Evolutionary conservation across 2,329 filamentous ascomycete species (phyloP), one percentile per base, ranked within the genome.

Genomic region (Pseudocercospora musae): DNA sequence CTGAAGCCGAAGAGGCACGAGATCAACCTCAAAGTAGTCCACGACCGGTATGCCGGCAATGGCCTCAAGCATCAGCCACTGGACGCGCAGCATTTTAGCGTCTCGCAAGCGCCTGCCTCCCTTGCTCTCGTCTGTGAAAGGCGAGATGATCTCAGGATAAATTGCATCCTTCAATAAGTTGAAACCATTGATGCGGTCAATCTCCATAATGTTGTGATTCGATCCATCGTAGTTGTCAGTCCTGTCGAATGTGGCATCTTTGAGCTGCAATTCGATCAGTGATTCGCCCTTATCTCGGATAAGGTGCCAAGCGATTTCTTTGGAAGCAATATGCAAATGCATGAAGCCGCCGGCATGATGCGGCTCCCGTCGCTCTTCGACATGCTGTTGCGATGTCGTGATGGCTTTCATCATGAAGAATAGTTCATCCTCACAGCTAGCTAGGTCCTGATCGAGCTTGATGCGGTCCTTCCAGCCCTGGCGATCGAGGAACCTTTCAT

Each of bases 371-470:
- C 85, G 85, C 63, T 96, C 92, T 57, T 89, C 87, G 66, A 87
- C 88, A 74, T 93, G 95, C 63, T 92, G 85, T 77, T 99, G 95
- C 4, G 94, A 96, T 2, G 92, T 96, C 1, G 95, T 99, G 74
- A 99, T 99, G 42, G 95, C 96, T 72, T 99, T 98, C 95, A 99
- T 98, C 81, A 99, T 90, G 79, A 99, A 99, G 82, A 99, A 99
- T 8, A 99, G 79, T 76, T 99, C 96, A 71, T 99, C 95, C 75
- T 98, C 95, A 72, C 92, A 97, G 20, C 87, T 87, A 9, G 91
- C 86, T 56, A 99, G 81, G 73, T 99, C 95, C 57, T 90, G 89
- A 73, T 99, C 95, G 48, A 99, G 84, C n/a, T 88, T 80, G 62
- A 97, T 82, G 33, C 92, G 87, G 73, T 98, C 94, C 73, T 95